Percentiles rank a stretch among this genome's conserved stretches.
Conservation (phyloP, 2,329 filamentous ascomycete genomes). For the Didymella pinodella region DNA sequence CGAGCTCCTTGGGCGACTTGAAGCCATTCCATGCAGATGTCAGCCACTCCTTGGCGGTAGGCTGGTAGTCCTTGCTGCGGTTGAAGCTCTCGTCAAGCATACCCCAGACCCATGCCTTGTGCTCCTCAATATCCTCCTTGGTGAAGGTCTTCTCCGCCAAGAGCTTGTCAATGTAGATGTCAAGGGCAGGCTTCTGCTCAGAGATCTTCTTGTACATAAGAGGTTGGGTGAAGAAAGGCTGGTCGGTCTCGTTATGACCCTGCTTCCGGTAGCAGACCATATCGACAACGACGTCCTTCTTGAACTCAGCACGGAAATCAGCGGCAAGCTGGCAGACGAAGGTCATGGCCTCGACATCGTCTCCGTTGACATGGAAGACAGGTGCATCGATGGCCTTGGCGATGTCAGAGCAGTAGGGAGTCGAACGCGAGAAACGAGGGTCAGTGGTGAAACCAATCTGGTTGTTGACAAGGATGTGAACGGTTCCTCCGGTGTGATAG, state of each 20-base stretch:
- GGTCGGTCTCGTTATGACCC: slow-evolving; percentile 99
- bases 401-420: slow-evolving; percentile 98
- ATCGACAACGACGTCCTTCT: slow-evolving; percentile 97
- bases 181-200: slow-evolving; percentile 81
- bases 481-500: slow-evolving; percentile 96
- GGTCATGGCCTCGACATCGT: slow-evolving; percentile 98
- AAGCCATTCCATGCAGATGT: slow-evolving; percentile 99
- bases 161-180: slow-evolving; percentile 91
- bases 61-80: slow-evolving; percentile 96
- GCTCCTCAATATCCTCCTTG: slow-evolving; percentile 96
- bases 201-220: slow-evolving; percentile 99
- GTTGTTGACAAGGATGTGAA: slow-evolving; percentile 98
- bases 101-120: slow-evolving; percentile 99
- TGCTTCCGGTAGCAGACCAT: slow-evolving; percentile 99
- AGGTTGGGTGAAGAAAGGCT: slow-evolving; percentile 99
- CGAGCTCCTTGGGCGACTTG: slow-evolving; percentile 98
- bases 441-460: slow-evolving; percentile 99
- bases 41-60: slow-evolving; percentile 96
- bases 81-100: slow-evolving; percentile 98
- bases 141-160: slow-evolving; percentile 93
- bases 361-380: slow-evolving; percentile 98
- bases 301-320: slow-evolving; percentile 98
- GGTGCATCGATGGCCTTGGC: slow-evolving; percentile 98
- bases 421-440: slow-evolving; percentile 95
- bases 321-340: slow-evolving; percentile 96